phyloP scores from a whole-genome alignment of 768 basidiomycete species.

The Leccinellum rugosiceps region DNA sequence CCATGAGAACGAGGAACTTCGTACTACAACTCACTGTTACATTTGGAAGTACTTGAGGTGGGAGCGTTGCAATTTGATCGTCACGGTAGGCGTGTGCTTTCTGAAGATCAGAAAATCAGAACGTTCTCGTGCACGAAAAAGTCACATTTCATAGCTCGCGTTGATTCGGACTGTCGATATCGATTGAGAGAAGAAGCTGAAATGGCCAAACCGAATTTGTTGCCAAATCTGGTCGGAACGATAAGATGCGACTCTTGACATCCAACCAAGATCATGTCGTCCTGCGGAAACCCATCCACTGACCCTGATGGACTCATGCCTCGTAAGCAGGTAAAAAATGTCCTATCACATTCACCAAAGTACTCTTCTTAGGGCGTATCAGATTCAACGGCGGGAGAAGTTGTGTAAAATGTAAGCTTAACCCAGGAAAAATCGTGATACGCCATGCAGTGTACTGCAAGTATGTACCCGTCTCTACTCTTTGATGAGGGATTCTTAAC shows the following conservation, averaged over 20 bases:
- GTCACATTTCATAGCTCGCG: neutral
- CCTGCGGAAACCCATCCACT: slow-evolving; percentile 62
- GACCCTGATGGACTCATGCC: slow-evolving; percentile 65
- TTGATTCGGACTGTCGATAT: no score
- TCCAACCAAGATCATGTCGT: slow-evolving; percentile 27
- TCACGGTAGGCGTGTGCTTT: neutral
- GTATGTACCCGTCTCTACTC: slow-evolving; percentile 36
- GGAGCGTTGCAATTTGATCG: neutral
- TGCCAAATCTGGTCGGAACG: neutral
- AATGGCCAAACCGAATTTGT: neutral
- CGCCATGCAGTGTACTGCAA: slow-evolving; percentile 85
- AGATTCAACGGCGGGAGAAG: slow-evolving; percentile 64
- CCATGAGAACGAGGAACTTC: neutral
- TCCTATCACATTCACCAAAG: neutral
- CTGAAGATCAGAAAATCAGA: neutral
- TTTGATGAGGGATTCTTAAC: neutral
- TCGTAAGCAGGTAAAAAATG: slow-evolving; percentile 40
- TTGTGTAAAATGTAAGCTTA: slow-evolving; percentile 75
- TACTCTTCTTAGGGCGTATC: slow-evolving; percentile 44
- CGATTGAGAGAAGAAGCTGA: no score
- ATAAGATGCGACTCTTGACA: neutral
- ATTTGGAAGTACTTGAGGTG: neutral
- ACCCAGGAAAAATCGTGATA: slow-evolving; percentile 64
- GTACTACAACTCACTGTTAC: neutral
- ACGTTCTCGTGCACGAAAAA: neutral